These are phyloP conservation scores for Fusarium duplospermum DNA, from an alignment of 2,329 filamentous ascomycete species.

Conservation along the genomic window DNA sequence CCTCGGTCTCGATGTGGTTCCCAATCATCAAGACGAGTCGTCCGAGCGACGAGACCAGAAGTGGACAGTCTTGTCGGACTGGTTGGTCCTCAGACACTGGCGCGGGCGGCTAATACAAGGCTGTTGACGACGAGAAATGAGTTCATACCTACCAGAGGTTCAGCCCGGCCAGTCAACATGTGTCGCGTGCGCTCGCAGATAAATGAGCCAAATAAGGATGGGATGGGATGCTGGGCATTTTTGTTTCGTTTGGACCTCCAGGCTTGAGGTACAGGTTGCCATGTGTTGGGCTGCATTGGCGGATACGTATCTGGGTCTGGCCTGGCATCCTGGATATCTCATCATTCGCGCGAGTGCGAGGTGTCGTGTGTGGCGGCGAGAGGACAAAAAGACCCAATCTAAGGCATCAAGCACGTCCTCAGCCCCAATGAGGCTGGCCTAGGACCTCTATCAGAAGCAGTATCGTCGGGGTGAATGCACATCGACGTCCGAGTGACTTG, in stretches of 20 bases:
- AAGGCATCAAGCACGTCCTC: slow-evolving; percentile 2
- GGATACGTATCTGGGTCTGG: slow-evolving; percentile 2
- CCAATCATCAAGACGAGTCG: slow-evolving; percentile 3
- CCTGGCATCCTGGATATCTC: slow-evolving; percentile 15
- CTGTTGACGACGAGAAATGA: slow-evolving; percentile 30
- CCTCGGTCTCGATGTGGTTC: background rate
- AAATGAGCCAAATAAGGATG: background rate
- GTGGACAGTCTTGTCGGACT: background rate
- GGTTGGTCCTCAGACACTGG: slow-evolving; percentile 17
- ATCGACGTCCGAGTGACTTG: background rate
- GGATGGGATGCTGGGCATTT: background rate
- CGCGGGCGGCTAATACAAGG: slow-evolving; percentile 30
- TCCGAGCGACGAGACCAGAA: slow-evolving; percentile 24
- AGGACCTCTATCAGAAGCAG: background rate
- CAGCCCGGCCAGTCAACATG: slow-evolving; percentile 1
- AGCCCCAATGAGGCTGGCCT: slow-evolving; percentile 36
- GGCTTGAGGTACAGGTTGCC: slow-evolving; percentile 17
- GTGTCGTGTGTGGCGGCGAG: slow-evolving; percentile 23
- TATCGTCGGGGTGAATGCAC: background rate
- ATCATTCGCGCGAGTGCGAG: slow-evolving; percentile 4
- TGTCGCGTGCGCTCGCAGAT: slow-evolving; percentile 19
- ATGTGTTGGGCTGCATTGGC: slow-evolving; percentile 12
- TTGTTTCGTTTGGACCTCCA: background rate
- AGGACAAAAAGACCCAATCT: slow-evolving; percentile 19
- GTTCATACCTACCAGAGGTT: slow-evolving; percentile 28